A percentile compares a stretch with the other conserved stretches of the same genome.
Evolutionary conservation across 768 basidiomycete genomes (phyloP).

Genomic region (Tremella mesenterica): DNA sequence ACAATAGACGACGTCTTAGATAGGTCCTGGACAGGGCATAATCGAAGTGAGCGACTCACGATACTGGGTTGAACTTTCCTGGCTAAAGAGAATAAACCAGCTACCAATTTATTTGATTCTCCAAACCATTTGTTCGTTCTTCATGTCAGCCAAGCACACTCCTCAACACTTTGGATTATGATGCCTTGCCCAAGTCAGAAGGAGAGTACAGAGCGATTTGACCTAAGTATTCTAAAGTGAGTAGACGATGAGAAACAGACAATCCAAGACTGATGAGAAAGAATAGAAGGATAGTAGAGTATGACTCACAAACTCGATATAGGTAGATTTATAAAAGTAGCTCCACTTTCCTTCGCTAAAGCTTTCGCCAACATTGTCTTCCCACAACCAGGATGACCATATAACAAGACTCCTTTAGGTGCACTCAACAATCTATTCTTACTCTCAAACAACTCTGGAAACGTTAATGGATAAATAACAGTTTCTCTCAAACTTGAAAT

Average conservation of each 20-base stretch:
- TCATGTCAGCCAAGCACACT: constrained; percentile 7
- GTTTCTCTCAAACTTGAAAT: constrained; percentile 85
- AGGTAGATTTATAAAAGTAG: constrained; percentile 87
- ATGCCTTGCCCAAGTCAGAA: too few relatives aligned
- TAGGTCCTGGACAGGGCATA: too few relatives aligned
- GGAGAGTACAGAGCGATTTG: too few relatives aligned
- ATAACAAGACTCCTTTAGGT: constrained; percentile 90
- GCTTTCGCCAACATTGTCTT: constrained; percentile 99
- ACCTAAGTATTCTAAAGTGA: too few relatives aligned
- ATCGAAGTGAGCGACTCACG: constrained; percentile 23
- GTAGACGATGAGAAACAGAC: too few relatives aligned
- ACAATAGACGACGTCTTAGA: too few relatives aligned
- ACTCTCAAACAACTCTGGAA: constrained; percentile 78
- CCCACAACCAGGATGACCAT: constrained; percentile 94
- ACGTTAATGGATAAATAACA: constrained; percentile 87
- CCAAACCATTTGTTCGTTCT: constrained; percentile 59
- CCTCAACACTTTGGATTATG: background rate
- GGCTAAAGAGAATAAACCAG: constrained; percentile 86
- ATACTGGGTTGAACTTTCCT: constrained; percentile 88
- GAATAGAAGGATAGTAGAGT: background rate
- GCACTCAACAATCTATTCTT: constrained; percentile 63
- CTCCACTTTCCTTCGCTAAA: constrained; percentile 90
- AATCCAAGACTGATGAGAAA: too few relatives aligned
- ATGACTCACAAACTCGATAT: constrained; percentile 54
- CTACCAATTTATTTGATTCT: constrained; percentile 89